phyloP scores from a whole-genome alignment of 1,139 yeast genomes.

The Candida anutae region DNA sequence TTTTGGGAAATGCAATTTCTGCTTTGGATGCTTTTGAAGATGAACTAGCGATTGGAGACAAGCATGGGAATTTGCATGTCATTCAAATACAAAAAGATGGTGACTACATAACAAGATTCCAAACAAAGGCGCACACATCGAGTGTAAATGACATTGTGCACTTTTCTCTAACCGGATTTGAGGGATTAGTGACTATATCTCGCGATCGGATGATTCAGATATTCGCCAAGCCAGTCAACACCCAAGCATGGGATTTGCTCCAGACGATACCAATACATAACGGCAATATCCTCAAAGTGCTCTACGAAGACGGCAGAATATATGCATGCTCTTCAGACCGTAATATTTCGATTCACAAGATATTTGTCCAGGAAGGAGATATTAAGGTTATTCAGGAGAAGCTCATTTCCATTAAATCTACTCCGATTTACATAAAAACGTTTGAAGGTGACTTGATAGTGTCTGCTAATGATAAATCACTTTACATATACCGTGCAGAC shows the following conservation, averaged over 20 bases:
- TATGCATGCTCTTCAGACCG: slow-evolving; percentile 55
- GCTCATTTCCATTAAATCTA: slow-evolving; percentile 40
- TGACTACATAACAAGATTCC: slow-evolving; percentile 8
- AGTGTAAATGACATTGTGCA: slow-evolving; percentile 35
- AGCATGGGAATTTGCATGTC: slow-evolving; percentile 31
- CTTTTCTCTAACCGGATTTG: slow-evolving; percentile 15
- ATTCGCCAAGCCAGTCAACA: slow-evolving; percentile 16
- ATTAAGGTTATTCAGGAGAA: slow-evolving; percentile 29
- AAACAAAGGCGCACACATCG: slow-evolving; percentile 42
- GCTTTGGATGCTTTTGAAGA: slow-evolving; percentile 18
- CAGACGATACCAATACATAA: slow-evolving; percentile 54
- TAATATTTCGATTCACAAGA: slow-evolving; percentile 44
- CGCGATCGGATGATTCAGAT: slow-evolving; percentile 60
- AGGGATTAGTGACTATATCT: slow-evolving; percentile 39
- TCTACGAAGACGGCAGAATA: slow-evolving; percentile 22
- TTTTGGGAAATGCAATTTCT: slow-evolving; percentile 19
- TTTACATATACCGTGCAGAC: slow-evolving; percentile 30
- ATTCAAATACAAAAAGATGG: slow-evolving; percentile 4
- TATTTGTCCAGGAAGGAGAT: slow-evolving; percentile 15
- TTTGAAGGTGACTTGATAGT: slow-evolving; percentile 33
- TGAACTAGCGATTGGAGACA: slow-evolving; percentile 37
- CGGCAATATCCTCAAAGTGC: slow-evolving; percentile 41
- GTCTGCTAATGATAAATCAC: slow-evolving; percentile 45
- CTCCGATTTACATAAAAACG: slow-evolving; percentile 35
- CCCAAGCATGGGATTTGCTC: slow-evolving; percentile 37